Conservation (phyloP, 2,329 filamentous ascomycete genomes). For the Penicillium sp. region DNA sequence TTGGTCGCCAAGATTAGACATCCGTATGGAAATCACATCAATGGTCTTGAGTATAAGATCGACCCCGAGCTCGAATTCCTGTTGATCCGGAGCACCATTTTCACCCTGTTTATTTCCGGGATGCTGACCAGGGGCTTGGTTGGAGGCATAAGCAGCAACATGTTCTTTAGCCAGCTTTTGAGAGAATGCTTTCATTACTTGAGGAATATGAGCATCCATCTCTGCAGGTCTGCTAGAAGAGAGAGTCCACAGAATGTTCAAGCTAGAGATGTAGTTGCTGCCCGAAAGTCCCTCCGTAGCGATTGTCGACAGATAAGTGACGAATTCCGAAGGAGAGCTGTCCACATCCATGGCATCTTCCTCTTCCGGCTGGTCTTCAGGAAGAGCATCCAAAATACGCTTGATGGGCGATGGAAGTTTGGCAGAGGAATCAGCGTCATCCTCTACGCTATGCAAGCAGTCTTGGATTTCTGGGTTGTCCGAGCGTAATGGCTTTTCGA, state of each 20-base stretch:
- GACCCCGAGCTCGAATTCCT: conserved; percentile 84
- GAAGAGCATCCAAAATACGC: conserved; percentile 82
- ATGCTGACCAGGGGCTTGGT: conserved; percentile 31
- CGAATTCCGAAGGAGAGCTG: conserved; percentile 77
- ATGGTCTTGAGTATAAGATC: conserved; percentile 92
- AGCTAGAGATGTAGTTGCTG: conserved; percentile 76
- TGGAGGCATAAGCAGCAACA: conserved; percentile 66
- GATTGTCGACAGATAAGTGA: conserved; percentile 76
- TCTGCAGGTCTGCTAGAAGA: conserved; percentile 78
- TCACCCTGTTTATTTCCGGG: conserved; percentile 37
- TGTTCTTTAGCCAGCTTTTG: conserved; percentile 91
- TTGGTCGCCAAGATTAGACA: conserved; percentile 88
- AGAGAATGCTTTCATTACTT: conserved; percentile 90
- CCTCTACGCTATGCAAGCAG: conserved; percentile 73
- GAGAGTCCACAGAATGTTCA: conserved; percentile 91
- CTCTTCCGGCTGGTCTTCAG: conserved; percentile 73
- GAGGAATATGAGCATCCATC: conserved; percentile 82
- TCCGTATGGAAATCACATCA: conserved; percentile 83
- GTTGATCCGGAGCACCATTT: conserved; percentile 53
- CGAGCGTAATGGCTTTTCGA: conserved; percentile 83
- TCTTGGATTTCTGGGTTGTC: conserved; percentile 93
- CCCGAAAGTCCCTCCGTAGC: conserved; percentile 83
- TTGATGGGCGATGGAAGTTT: conserved; percentile 72
- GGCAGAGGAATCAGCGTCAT: conserved; percentile 64
- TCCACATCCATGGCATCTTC: conserved; percentile 77